These are phyloP conservation scores for Glycine soja DNA, from an alignment of 306 rosid species.

Conservation along the genomic window DNA sequence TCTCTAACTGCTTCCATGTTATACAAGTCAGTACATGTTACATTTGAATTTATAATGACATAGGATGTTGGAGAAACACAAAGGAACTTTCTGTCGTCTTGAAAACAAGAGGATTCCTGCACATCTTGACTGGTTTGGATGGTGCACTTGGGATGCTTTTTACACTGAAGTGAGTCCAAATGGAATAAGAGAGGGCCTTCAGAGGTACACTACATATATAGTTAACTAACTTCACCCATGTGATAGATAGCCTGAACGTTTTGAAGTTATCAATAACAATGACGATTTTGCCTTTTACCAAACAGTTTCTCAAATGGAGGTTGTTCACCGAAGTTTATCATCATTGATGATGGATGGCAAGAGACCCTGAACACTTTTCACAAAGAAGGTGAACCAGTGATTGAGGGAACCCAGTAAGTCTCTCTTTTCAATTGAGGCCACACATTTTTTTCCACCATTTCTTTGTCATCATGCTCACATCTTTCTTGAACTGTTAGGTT, in stretches of 20 bases:
- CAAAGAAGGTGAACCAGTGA: slow-evolving; percentile 61
- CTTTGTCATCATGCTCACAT: slow-evolving; percentile 33
- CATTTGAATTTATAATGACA: slow-evolving; percentile 9
- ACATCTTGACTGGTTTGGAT: slow-evolving; percentile 80
- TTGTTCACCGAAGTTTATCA: slow-evolving; percentile 65
- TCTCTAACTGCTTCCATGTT: not conserved
- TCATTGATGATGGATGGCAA: slow-evolving; percentile 88
- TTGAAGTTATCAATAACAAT: slow-evolving; percentile 16
- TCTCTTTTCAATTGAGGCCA: slow-evolving; percentile 2
- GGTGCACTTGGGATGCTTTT: slow-evolving; percentile 94
- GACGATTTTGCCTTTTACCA: not conserved
- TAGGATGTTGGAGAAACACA: slow-evolving; percentile 74
- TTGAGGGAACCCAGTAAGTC: slow-evolving; percentile 71
- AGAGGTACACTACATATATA: slow-evolving; percentile 47
- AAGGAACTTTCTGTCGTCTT: slow-evolving; percentile 61
- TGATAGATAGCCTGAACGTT: not conserved
- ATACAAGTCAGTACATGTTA: slow-evolving; percentile 13
- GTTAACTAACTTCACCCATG: slow-evolving; percentile 19
- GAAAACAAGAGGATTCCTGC: slow-evolving; percentile 70
- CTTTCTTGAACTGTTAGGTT: slow-evolving; percentile 51
- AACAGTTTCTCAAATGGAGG: slow-evolving; percentile 68
- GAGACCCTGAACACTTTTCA: slow-evolving; percentile 55
- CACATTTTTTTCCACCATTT: slow-evolving; percentile 28
- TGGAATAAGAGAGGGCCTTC: slow-evolving; percentile 72
- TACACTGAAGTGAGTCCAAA: slow-evolving; percentile 65